Base-by-base conservation (phyloP, 306 rosid genomes). In the Vigna hirtella region DNA sequence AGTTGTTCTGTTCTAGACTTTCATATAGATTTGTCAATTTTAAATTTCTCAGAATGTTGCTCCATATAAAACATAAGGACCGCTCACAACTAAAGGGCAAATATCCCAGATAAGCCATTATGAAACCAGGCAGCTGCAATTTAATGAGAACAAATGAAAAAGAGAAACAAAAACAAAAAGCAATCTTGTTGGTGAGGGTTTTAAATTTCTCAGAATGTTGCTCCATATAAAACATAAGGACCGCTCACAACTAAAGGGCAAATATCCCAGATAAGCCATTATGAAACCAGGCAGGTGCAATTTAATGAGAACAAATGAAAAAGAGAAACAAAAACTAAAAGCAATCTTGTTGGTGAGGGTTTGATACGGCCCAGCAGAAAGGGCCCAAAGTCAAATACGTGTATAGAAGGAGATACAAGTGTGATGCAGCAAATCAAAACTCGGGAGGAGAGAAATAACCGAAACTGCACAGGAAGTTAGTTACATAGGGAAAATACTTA, bases 21-120 rank as follows among this genome's bases (percentile, higher is more conserved):
- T 49, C 61, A 71, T 3, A 69, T 75, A 82, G 24, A 49, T 70
- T 45, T 52, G 42, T 42, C 73, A 16, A 45, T 48, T 52, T 63
- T 53, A 20, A 28, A 17, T 57, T 66, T 58, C 62, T 68, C 30
- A 43, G 69, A 55, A 24, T 16, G 34, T 69, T 45, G 18, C 55
- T 59, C 53, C 56, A 57, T 61, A 42, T 56, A 43, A 42, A 26
- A 55, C 45, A 58, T 80, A n/a, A 13, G 11, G 11, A 36, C 20
- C 67, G 16, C 67, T 34, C 58, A 16, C 47, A 69, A 69, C 63
- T 51, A 72, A 8, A 2, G 30, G 32, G 50, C 32, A 30, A 28
- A 17, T 24, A 48, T 30, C 28, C 73, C 20, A 70, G 4, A 40
- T 58, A 58, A 45, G 36, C n/a, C 24, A 55, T 18, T 57, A 34